Evolutionary conservation across 208 protist genomes (phyloP).

Genomic region (Naegleria lovaniensis): DNA sequence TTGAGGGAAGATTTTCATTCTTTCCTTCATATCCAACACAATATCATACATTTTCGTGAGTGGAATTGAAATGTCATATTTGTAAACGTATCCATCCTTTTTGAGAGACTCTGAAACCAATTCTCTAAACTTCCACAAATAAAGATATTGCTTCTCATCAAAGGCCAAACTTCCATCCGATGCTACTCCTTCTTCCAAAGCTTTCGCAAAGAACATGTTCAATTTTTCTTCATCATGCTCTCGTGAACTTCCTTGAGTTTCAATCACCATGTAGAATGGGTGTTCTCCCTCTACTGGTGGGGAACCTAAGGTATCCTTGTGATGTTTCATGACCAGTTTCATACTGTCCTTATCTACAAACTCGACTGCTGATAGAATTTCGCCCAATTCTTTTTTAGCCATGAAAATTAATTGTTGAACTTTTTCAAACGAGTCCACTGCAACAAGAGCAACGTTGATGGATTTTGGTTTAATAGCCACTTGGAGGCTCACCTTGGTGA

Average conservation of each 20-base stretch:
- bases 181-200: constrained; percentile 42
- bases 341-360: constrained; percentile 79
- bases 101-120: constrained; percentile 32
- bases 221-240: constrained; percentile 73
- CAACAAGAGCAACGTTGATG: constrained; percentile 73
- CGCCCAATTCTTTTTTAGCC: constrained; percentile 70
- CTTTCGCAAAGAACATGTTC: constrained; percentile 56
- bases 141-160: background rate
- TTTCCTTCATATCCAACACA: constrained; percentile 48
- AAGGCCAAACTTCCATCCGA: background rate
- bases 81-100: constrained; percentile 55
- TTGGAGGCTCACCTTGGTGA: constrained; percentile 68
- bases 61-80: constrained; percentile 72
- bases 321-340: constrained; percentile 51
- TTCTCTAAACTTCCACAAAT: background rate
- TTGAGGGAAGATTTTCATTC: constrained; percentile 21
- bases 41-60: constrained; percentile 56
- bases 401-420: constrained; percentile 62
- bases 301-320: constrained; percentile 47
- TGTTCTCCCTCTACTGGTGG: constrained; percentile 35
- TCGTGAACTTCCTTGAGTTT: constrained; percentile 79
- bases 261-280: constrained; percentile 79
- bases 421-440: constrained; percentile 55
- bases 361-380: constrained; percentile 85
- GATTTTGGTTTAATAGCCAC: constrained; percentile 52